A percentile compares a stretch with the other conserved stretches of the same genome.
Evolutionary conservation across 371 early-diverging fungal genomes (phyloP).

Genomic region (Mortierella polycephala): DNA sequence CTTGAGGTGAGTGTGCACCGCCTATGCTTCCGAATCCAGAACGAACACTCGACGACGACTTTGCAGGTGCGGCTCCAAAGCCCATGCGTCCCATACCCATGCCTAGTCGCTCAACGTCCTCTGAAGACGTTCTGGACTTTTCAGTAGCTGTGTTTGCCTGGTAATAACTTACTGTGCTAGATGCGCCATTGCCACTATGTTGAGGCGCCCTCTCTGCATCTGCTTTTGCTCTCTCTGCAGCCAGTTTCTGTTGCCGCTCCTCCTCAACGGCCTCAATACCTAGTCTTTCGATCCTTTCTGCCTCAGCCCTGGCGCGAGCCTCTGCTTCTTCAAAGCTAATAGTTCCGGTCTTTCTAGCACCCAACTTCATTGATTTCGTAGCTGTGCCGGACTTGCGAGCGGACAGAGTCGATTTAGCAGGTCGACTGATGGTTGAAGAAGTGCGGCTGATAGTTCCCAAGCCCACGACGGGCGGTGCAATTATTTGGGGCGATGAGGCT

Average conservation of each 20-base stretch:
- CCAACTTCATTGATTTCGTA: conserved; percentile 77
- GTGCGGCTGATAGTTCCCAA: conserved; percentile 30
- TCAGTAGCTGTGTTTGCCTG: conserved; percentile 33
- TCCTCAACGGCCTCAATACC: conserved; percentile 77
- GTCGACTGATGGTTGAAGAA: conserved; percentile 32
- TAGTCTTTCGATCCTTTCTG: conserved; percentile 77
- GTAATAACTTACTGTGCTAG: conserved; percentile 26
- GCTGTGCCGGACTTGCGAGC: conserved; percentile 58
- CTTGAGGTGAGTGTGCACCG: conserved; percentile 36
- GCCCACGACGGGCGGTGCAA: conserved; percentile 29
- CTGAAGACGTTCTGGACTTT: conserved; percentile 46
- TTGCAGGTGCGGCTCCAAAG: conserved; percentile 60
- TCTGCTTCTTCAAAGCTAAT: conserved; percentile 93
- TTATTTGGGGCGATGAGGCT: conserved; percentile 10
- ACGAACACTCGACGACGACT: conserved; percentile 17
- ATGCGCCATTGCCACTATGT: conserved; percentile 4
- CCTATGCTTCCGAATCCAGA: conserved; percentile 42
- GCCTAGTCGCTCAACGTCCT: conserved; percentile 78
- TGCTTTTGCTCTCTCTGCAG: conserved; percentile 28
- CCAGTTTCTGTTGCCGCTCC: conserved; percentile 36
- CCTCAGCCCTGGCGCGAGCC: conserved; percentile 84
- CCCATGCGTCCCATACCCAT: conserved; percentile 84
- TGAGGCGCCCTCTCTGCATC: conserved; percentile 14
- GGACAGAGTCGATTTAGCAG: conserved; percentile 49
- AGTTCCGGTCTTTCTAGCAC: conserved; percentile 81